These are phyloP conservation scores for barrel medic (Medicago truncatula) DNA, from an alignment of 306 rosid genomes.

Conservation along the genomic window DNA sequence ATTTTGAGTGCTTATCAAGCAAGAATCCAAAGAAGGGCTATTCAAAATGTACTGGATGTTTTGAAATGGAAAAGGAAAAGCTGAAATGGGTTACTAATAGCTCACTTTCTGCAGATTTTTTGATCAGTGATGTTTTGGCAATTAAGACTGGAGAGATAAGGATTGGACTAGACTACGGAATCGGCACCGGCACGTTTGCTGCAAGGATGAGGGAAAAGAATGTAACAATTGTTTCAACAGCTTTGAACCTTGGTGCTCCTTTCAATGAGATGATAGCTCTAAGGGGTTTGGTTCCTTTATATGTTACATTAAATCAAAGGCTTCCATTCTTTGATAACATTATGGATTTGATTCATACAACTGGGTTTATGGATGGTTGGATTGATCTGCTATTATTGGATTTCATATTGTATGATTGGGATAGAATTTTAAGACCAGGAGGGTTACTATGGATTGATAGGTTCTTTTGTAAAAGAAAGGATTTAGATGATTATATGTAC, in stretches of 20 bases:
- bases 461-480: conserved; percentile 75
- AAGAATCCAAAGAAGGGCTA: conserved; percentile 77
- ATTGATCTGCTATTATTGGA: conserved; percentile 76
- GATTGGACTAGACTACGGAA: conserved; percentile 81
- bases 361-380: conserved; percentile 92
- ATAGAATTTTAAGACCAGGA: conserved; percentile 81
- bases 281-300: conserved; percentile 82
- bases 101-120: conserved; percentile 58
- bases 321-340: conserved; percentile 89
- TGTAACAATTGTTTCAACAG: conserved; percentile 79
- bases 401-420: conserved; percentile 89
- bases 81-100: conserved; percentile 75
- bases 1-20: conserved; percentile 74
- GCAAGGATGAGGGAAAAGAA: conserved; percentile 91
- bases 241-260: conserved; percentile 92
- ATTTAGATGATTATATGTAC: conserved; percentile 83
- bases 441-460: conserved; percentile 84
- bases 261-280: conserved; percentile 88
- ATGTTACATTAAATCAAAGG: conserved; percentile 75
- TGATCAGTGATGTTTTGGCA: conserved; percentile 58
- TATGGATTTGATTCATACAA: conserved; percentile 85
- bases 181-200: conserved; percentile 87
- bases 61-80: conserved; percentile 91
- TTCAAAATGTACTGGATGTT: conserved; percentile 79
- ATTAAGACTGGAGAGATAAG: conserved; percentile 71